Evolutionary conservation across 2,329 filamentous ascomycete species (phyloP), one percentile per base, ranked within the genome.

Genomic region (Colletotrichum spaethianum): DNA sequence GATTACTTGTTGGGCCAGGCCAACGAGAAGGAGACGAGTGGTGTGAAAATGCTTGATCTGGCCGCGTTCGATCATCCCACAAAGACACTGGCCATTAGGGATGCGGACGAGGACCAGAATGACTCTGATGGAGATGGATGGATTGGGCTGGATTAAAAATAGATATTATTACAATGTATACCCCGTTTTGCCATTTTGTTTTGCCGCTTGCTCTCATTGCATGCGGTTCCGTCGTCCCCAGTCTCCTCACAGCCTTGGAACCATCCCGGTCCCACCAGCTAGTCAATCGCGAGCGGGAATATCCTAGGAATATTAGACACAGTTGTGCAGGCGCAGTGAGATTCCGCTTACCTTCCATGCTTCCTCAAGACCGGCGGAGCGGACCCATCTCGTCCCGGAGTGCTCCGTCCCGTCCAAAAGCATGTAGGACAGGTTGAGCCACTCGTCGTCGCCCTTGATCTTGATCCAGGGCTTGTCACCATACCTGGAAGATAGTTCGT

Each of bases 1-100:
- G 94, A 97, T 78, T 98, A 97, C 79, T 84, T 98, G 40, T 82
- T 91, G 9, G 85, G 86, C 1, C 88, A 90, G 79, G 86, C 86
- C 8, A 61, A 67, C 48, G 60, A 69, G 38, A 70, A 71, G 59
- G 55, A 74, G 64, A 14, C 66, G 44, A 76, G 63, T 38, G 59
- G 59, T 31, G 76, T 75, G 20, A 79, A 78, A 59, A 67, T 77
- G 36, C 75, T 77, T 33, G 79, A 74, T 23, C 75, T 74, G 57
- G 63, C 59, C 20, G 64, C 67, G n/a, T 70, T 48, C 23, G 69
- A 74, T 40, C 59, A 56, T 33, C 69, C 71, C 52, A 60, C 57
- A 48, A 74, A 62, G 68, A 61, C 50, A 18, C 56, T 59, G 57
- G 70, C 48, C 23, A 72, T 52, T 67, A 66, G n/a, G 50, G 62